Base-by-base conservation (phyloP, 1,284 basidiomycete genomes). In the Tausonia pullulans region DNA sequence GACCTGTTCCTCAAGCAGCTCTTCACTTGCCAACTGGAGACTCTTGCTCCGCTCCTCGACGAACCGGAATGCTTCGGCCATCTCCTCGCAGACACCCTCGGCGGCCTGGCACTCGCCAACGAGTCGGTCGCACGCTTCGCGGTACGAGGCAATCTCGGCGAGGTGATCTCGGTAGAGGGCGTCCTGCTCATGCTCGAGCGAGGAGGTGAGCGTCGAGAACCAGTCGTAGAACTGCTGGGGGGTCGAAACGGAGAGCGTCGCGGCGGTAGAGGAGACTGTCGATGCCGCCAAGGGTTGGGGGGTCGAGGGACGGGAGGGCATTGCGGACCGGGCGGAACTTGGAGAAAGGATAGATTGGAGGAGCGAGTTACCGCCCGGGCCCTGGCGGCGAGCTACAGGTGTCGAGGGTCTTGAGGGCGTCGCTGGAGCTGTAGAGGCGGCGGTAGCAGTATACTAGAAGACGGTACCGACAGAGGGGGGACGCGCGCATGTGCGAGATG, bases 211-310 rank as follows among this genome's bases (percentile, higher is more conserved):
- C 51, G 87, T 80, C 0, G 88, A 82, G 74, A 92, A 93, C 86
- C 91, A 95, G 77, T 96, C 93, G 72, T 93, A 90, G 76, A 96
- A 95, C 70, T 94, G 89, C 71, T 96, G 90, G 0, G 90, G 86
- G 0, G 90, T 93, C 67, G 86, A 82, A 55, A 97, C 84, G 4
- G 88, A 85, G 41, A 84, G 80, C n/a, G 64, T 64, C 80, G 82
- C 5, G 87, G 85, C 69, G 85, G 83, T 16, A 88, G 78, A 0
- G 81, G 76, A 72, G 84, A 81, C 43, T n/a, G 0, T 75, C 71
- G n/a, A 67, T 27, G 16, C 59, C 27, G 52, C 63, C 64, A 68
- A 78, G 79, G 8, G 82, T 81, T 2, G 80, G 11, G 73, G 72
- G 11, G 72, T 72, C 1, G 68, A 67, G 3, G 70, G 69, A 16